Base-by-base conservation (phyloP, 371 early-diverging fungal species). In the Globomyces sp. region DNA sequence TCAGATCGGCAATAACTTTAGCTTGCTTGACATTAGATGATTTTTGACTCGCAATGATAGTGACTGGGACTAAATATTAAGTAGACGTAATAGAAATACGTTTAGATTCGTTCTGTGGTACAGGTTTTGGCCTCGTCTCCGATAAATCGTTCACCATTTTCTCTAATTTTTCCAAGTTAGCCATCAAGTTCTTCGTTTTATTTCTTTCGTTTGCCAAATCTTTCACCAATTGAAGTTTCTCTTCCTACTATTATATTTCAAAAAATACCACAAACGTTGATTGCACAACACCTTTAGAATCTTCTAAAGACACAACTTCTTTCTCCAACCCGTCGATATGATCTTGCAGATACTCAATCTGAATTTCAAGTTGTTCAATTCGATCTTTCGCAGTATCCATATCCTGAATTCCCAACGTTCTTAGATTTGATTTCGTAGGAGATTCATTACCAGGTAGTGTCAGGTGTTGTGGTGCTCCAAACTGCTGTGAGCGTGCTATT, bases 351-450 rank as follows among this genome's bases (percentile, higher is more conserved):
- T 74, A 70, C 43, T 78, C 76, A 2, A 79, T 63, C 63, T 81
- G 81, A 41, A 69, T 49, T 70, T 83, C 83, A 1, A 83, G 68
- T 53, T 83, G 81, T 52, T 75, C 74, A 11, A 83, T 77, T 9
- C 83, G 63, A 45, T 73, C 57, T 8, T 68, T 69, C 1, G 82
- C 80, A 9, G 71, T 58, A 39, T 52, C 42, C 36, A 74, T 40
- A 44, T 72, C 73, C 6, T n/a, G 6, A 4, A 71, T 42, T 4
- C 58, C 72, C 11, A 39, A 46, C 3, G 11, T 55, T 42, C 60
- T 58, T 10, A 50, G 24, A 9, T 40, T 34, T 24, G 43, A 58
- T 57, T 42, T 40, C 9, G 13, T 41, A 41, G 46, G 9, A 4
- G 37, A 65, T 13, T 36, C 41, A 46, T 49, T 44, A 39, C 41